Base-by-base conservation (phyloP, 2,329 filamentous ascomycete genomes). In the Fusarium aywerte region DNA sequence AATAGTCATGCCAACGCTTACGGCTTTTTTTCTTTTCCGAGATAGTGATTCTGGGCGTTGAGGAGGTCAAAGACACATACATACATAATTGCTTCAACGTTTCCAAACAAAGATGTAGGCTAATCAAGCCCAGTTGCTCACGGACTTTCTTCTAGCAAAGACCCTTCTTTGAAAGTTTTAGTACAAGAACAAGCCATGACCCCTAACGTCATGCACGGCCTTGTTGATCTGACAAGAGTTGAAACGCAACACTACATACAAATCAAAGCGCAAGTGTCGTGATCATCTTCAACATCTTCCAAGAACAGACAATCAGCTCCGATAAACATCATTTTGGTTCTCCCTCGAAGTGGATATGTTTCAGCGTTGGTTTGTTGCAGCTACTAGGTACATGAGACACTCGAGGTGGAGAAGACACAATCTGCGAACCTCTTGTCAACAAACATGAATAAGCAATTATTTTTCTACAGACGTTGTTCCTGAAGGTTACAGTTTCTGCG, bases 331-430 rank as follows among this genome's bases (percentile, higher is more conserved):
- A 44, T 25, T 35, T 68, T 38, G 43, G 47, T 33, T 58, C 38
- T 57, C 55, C 31, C 44, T 68, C 38, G 35, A 51, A 27, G 55
- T 42, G 60, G 62, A 31, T 47, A 51, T 65, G 65, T 65, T 62
- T 65, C 65, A 62, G 32, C 5, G 44, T 62, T 45, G 51, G 40
- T 36, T 45, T 44, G 47, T 44, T 54, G 56, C 56, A 51, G 48
- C 36, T 66, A 56, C 65, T 62, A 66, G 65, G 65, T 66, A 68
- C 65, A 21, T 66, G 65, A 68, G 55, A 68, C 65, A 66, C 52
- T 31, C 45, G 12, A 38, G 16, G 44, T 58, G 23, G 42, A 21
- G 32, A 38, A 47, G 25, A 36, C 32, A 36, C 7, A 29, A 21
- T 45, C 32, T 27, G 35, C 16, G 25, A 27, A 27, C 40, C 40